These are phyloP conservation scores for Trametes villosa DNA, from an alignment of 768 basidiomycete genomes.

Conservation along the genomic window DNA sequence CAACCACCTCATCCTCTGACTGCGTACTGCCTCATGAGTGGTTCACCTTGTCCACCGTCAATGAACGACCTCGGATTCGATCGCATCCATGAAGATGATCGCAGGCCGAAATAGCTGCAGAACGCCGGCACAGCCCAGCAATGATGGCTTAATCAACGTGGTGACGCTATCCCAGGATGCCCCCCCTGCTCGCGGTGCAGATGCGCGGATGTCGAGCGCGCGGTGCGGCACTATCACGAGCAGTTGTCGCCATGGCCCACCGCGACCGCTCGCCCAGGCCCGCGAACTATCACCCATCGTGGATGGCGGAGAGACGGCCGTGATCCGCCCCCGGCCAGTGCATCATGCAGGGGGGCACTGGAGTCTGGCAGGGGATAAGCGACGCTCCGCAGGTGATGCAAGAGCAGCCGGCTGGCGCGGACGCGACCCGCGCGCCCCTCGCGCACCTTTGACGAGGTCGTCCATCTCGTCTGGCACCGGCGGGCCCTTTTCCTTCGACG, in stretches of 20 bases:
- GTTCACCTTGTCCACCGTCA: too few species aligned
- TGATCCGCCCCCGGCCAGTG: constrained; percentile 18
- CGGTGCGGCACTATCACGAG: neutral
- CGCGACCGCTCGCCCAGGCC: neutral
- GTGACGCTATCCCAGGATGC: neutral
- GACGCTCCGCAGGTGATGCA: neutral
- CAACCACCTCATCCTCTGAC: too few species aligned
- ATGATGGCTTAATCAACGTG: constrained; percentile 5
- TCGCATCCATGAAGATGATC: neutral
- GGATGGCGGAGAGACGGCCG: constrained; percentile 11
- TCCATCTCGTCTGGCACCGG: constrained; percentile 17
- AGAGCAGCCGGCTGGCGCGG: neutral
- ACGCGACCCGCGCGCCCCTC: neutral
- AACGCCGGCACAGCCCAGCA: constrained; percentile 9
- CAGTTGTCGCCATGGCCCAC: neutral
- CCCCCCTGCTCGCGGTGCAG: neutral
- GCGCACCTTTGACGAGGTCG: constrained; percentile 24
- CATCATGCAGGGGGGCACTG: constrained; percentile 12
- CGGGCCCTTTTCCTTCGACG: constrained; percentile 4
- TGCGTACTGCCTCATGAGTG: too few species aligned
- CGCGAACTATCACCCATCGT: neutral
- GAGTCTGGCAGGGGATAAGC: neutral
- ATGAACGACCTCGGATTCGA: too few species aligned
- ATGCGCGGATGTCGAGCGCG: neutral
- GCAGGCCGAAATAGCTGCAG: neutral